A percentile compares a stretch with the other conserved stretches of the same genome.
Conservation (phyloP, 805 yeast species). For the Wickerhamiella domercqiae region DNA sequence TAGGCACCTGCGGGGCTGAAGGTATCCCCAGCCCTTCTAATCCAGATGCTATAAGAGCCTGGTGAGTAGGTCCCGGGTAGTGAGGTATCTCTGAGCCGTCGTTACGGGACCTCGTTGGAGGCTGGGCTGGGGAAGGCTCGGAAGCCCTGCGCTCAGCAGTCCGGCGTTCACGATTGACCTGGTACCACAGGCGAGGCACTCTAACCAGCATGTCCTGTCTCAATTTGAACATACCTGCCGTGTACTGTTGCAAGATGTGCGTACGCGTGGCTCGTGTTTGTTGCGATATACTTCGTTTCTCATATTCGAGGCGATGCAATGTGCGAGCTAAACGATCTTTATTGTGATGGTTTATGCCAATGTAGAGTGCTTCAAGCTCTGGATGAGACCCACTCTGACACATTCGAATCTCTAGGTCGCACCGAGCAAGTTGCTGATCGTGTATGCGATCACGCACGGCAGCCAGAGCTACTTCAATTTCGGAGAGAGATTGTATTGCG, state of each 20-base stretch:
- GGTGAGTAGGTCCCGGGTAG: slow-evolving; percentile 46
- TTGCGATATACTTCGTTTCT: slow-evolving; percentile 57
- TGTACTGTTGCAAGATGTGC: slow-evolving; percentile 68
- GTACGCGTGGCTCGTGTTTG: slow-evolving; percentile 71
- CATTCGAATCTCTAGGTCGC: slow-evolving; percentile 71
- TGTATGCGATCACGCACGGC: slow-evolving; percentile 67
- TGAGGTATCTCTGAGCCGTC: no score
- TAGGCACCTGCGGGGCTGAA: slow-evolving; percentile 53
- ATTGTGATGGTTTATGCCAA: slow-evolving; percentile 55
- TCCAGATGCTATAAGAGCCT: slow-evolving; percentile 40
- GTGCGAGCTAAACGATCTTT: slow-evolving; percentile 49
- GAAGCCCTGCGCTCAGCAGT: slow-evolving; percentile 41
- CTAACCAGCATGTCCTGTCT: slow-evolving; percentile 49
- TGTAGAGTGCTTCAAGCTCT: slow-evolving; percentile 58
- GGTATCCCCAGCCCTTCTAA: slow-evolving; percentile 69
- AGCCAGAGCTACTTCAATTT: slow-evolving; percentile 79
- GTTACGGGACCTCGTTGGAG: slow-evolving; percentile 31
- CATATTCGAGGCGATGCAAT: slow-evolving; percentile 41
- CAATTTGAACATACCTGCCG: slow-evolving; percentile 50
- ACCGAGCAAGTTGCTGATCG: slow-evolving; percentile 62
- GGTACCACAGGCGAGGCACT: slow-evolving; percentile 82
- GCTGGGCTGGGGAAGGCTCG: slow-evolving; percentile 20
- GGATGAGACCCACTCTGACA: slow-evolving; percentile 88
- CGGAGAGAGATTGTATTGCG: slow-evolving; percentile 59
- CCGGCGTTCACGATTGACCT: slow-evolving; percentile 75